Percentiles rank a stretch among this genome's conserved stretches.
Conservation (phyloP, 169 alveolate species). For the Babesia sp. region DNA sequence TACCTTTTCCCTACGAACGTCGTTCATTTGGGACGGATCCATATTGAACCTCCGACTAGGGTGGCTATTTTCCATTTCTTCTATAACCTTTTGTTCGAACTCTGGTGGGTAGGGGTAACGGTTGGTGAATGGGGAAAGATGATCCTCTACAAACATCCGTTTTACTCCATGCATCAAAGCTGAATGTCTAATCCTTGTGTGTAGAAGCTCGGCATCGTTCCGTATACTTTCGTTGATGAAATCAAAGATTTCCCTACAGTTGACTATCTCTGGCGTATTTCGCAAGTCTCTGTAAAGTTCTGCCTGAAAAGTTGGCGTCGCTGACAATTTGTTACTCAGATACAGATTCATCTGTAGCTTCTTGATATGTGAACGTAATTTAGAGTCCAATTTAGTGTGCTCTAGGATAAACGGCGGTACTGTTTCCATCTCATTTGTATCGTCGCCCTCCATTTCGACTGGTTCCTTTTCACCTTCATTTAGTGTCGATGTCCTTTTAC, state of each 20-base stretch:
- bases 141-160: slow-evolving; percentile 15
- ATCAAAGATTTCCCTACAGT: slow-evolving; percentile 20
- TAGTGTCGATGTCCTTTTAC: not conserved
- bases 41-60: slow-evolving; percentile 23
- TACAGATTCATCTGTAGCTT: slow-evolving; percentile 27
- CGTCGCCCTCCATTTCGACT: not conserved
- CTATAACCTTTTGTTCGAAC: slow-evolving; percentile 27
- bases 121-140: slow-evolving; percentile 27
- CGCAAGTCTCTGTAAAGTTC: slow-evolving; percentile 24
- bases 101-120: slow-evolving; percentile 40
- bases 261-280: slow-evolving; percentile 12
- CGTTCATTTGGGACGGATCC: not conserved
- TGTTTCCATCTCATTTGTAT: slow-evolving; percentile 8
- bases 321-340: slow-evolving; percentile 1
- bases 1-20: slow-evolving; percentile 1
- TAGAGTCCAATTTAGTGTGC: not conserved
- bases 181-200: slow-evolving; percentile 21
- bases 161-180: slow-evolving; percentile 3
- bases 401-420: slow-evolving; percentile 25
- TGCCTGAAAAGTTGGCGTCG: slow-evolving; percentile 19
- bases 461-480: slow-evolving; percentile 1
- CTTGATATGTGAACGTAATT: not conserved
- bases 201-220: slow-evolving; percentile 30
- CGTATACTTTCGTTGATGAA: slow-evolving; percentile 34
- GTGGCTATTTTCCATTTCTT: slow-evolving; percentile 33